Percentiles rank a stretch among this genome's conserved stretches.
phyloP scores from a whole-genome alignment of 345 rosid genomes.

The Linum tenue region DNA sequence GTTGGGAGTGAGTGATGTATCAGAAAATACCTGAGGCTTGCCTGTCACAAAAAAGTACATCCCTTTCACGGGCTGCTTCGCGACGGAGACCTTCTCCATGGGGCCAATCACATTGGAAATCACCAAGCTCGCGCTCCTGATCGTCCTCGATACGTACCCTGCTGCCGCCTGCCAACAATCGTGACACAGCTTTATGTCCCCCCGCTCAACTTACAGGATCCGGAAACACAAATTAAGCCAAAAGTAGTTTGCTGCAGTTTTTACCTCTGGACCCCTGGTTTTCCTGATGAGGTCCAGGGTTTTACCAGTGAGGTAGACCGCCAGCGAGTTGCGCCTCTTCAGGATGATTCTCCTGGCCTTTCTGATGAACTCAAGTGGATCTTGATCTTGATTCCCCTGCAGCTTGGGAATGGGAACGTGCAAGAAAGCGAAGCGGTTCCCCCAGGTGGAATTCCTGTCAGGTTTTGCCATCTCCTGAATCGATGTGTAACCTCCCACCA shows the following conservation, averaged over 20 bases:
- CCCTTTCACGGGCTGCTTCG: neutral
- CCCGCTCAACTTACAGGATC: neutral
- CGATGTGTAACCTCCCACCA: slow-evolving; percentile 31
- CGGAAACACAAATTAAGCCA: neutral
- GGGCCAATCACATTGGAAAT: neutral
- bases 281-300: slow-evolving; percentile 26
- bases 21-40: neutral
- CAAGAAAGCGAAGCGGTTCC: neutral
- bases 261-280: slow-evolving; percentile 38
- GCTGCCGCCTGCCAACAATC: neutral
- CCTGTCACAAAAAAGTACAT: neutral
- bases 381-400: neutral
- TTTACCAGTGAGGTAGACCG: slow-evolving; percentile 28
- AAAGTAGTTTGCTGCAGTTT: too few relatives aligned
- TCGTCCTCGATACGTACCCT: neutral
- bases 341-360: slow-evolving; percentile 25
- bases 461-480: neutral
- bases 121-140: neutral
- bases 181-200: too few relatives aligned
- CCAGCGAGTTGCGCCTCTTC: slow-evolving; percentile 29
- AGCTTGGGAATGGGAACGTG: neutral
- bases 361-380: slow-evolving; percentile 28
- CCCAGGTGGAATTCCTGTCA: neutral
- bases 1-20: too few relatives aligned
- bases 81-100: neutral